Conservation (phyloP, 257 asterid species). For the Prunella vulgaris region DNA sequence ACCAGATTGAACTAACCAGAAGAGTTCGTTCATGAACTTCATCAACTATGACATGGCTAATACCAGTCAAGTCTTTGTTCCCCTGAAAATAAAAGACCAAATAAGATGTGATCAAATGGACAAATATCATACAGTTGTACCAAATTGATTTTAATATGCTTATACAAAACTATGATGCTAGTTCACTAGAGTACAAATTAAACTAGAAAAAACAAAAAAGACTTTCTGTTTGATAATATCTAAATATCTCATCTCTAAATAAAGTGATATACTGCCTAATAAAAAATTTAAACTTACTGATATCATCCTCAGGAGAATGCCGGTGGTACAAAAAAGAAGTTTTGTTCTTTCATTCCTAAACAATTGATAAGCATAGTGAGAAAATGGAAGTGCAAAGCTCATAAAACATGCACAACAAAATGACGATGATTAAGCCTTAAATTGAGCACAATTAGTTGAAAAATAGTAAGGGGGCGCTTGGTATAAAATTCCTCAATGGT, state of each 20-base stretch:
- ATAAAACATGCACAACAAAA: slow-evolving; percentile 2
- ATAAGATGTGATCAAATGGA: slow-evolving; percentile 13
- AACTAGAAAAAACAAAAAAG: not conserved
- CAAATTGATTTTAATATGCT: slow-evolving; percentile 13
- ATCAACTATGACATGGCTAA: slow-evolving; percentile 93
- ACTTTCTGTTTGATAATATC: not conserved
- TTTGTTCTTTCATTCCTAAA: slow-evolving; percentile 81
- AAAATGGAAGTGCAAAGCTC: slow-evolving; percentile 19
- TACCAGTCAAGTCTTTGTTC: slow-evolving; percentile 63
- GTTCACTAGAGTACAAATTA: not conserved
- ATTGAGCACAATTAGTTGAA: no score
- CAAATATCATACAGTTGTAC: slow-evolving; percentile 4
- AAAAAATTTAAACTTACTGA: slow-evolving; percentile 48
- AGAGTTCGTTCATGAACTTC: slow-evolving; percentile 99
- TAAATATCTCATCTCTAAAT: slow-evolving; percentile 11
- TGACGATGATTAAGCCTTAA: not conserved
- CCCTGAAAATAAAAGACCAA: slow-evolving; percentile 58
- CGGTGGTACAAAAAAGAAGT: slow-evolving; percentile 97
- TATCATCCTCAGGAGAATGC: slow-evolving; percentile 95
- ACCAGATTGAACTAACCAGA: slow-evolving; percentile 59
- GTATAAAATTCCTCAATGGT: no score
- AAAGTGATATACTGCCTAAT: not conserved
- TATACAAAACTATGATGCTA: not conserved
- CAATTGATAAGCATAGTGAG: slow-evolving; percentile 26
- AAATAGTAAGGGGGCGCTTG: no score